Evolutionary conservation across 2,329 filamentous ascomycete genomes (phyloP).

Genomic region (Fusarium decemcellulare): DNA sequence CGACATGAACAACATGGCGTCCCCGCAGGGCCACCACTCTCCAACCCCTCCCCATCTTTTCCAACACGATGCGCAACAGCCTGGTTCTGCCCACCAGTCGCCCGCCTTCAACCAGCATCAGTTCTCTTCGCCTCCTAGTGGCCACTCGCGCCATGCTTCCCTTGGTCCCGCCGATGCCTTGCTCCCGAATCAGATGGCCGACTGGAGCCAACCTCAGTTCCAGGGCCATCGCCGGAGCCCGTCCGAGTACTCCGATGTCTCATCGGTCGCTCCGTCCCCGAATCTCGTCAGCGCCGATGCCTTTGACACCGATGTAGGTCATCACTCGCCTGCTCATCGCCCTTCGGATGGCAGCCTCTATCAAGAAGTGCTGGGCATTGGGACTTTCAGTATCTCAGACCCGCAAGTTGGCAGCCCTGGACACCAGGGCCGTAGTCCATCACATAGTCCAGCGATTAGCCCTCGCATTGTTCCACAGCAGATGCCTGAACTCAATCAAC

Average conservation of each 20-base stretch:
- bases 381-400: conserved; percentile 85
- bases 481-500: conserved; percentile 66
- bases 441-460: conserved; percentile 79
- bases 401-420: conserved; percentile 75
- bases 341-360: conserved; percentile 81
- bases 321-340: conserved; percentile 85
- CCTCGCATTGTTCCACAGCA: conserved; percentile 72
- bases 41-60: conserved; percentile 70
- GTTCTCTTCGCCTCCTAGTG: conserved; percentile 64
- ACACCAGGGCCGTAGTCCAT: conserved; percentile 83
- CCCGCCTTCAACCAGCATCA: conserved; percentile 70
- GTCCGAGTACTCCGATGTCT: conserved; percentile 95
- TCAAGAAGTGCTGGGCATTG: conserved; percentile 83
- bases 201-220: conserved; percentile 75
- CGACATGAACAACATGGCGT: conserved; percentile 68
- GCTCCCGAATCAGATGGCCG: conserved; percentile 64
- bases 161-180: conserved; percentile 71
- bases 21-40: conserved; percentile 68
- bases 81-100: conserved; percentile 68
- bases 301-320: conserved; percentile 80
- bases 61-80: conserved; percentile 62
- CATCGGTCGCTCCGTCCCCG: conserved; percentile 87
- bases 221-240: conserved; percentile 86
- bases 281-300: conserved; percentile 83
- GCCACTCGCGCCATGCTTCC: conserved; percentile 70